Evolutionary conservation across 2,329 filamentous ascomycete species (phyloP).

Genomic region (Coniochaeta ligniaria): DNA sequence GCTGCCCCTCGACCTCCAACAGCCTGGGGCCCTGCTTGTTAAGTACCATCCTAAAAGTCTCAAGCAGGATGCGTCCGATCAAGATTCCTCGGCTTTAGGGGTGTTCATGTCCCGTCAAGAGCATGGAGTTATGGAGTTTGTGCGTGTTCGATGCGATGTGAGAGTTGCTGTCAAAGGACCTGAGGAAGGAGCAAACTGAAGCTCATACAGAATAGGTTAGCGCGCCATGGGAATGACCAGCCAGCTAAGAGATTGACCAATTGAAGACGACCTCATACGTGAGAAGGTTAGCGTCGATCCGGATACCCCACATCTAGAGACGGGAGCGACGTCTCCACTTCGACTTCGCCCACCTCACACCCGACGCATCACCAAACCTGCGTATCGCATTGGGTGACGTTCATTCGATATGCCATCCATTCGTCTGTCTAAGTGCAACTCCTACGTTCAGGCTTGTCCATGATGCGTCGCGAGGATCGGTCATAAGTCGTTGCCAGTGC

Average conservation of each 20-base stretch:
- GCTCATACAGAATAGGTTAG: not conserved
- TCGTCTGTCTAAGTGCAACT: too few species aligned
- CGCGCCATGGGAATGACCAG: not conserved
- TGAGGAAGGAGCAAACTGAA: not conserved
- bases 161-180: not conserved
- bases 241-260: not conserved
- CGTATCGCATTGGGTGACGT: too few species aligned
- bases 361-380: too few species aligned
- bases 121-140: not conserved
- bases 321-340: too few species aligned
- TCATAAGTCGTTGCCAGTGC: too few species aligned
- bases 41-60: not conserved
- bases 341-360: too few species aligned
- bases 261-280: not conserved
- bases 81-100: not conserved
- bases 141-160: not conserved
- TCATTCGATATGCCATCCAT: too few species aligned
- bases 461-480: too few species aligned
- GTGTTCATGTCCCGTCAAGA: not conserved
- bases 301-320: not conserved
- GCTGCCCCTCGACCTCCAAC: not conserved
- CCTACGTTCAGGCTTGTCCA: too few species aligned
- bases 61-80: not conserved
- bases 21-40: not conserved
- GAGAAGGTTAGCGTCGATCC: not conserved